Evolutionary conservation across 345 rosid genomes (phyloP), one percentile per base, ranked within the genome.

Genomic region (Sapria himalayana): DNA sequence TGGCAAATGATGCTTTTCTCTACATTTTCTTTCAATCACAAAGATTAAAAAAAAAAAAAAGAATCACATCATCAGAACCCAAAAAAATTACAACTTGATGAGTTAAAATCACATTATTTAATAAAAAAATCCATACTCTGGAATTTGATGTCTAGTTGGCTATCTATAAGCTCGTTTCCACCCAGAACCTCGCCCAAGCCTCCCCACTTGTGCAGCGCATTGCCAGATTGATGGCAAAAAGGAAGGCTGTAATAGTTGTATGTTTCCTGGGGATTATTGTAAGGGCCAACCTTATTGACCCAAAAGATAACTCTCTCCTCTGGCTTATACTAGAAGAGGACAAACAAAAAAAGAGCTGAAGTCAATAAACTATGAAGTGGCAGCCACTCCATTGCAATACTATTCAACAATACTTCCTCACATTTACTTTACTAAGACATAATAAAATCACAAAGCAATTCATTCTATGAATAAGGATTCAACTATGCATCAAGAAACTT

Each of bases 141-240:
- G 65, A 74, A 91, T 58, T 84, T 91, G 17, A 91, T 67, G 31
- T 73, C 70, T 34, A 84, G 64, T 59, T 70, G 69, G 62, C 99
- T 84, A 59, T 84, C 99, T 47, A 91, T 84, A 50, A 91, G 96
- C 57, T 91, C 99, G 60, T 91, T 91, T 51, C 99, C 99, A 64
- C 99, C 99, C 9, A 91, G 75, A 59, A 84, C 99, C 67, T 91
- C 99, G 49, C 96, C 99, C 56, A 91, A 95, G 34, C 96, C 99
- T 62, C 92, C 99, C 99, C 96, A 91, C 61, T 91, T 91, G 67
- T 91, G 99, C 41, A 72, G 70, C 31, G 71, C 54, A 58, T 62
- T 65, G 15, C 19, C 64, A 56, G 84, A 46, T 27, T 67, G 70
- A 38, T 59, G 80, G 48, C 99, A 91, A 69, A 84, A 91, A 15